phyloP scores from a whole-genome alignment of 768 basidiomycete species.

The Phylloporus scabripes region DNA sequence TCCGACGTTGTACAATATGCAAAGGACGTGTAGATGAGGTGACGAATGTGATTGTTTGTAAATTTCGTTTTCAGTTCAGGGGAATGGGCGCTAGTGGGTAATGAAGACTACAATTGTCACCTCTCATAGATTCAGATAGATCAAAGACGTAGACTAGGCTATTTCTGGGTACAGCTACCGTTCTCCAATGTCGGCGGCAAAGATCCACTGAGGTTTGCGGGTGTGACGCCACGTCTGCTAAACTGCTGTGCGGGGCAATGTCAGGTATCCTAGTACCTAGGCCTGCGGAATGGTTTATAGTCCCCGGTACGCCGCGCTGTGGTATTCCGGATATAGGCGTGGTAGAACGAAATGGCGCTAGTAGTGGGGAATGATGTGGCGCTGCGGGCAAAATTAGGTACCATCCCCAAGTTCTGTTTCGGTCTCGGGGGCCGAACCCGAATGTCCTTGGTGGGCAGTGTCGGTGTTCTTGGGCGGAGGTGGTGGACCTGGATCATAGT shows the following conservation, averaged over 20 bases:
- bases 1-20: not conserved
- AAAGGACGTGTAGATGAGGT: not conserved
- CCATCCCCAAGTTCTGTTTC: not conserved
- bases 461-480: constrained; percentile 36
- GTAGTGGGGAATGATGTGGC: not conserved
- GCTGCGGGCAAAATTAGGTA: not conserved
- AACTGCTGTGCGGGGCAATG: not conserved
- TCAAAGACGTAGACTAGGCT: not conserved
- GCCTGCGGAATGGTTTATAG: not conserved
- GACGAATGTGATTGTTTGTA: no score
- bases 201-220: not conserved
- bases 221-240: not conserved
- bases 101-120: not conserved
- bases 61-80: not conserved
- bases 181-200: not conserved
- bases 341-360: not conserved
- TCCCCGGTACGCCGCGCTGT: not conserved
- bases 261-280: not conserved
- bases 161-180: not conserved
- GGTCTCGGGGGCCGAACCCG: not conserved
- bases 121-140: not conserved
- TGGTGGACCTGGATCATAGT: constrained; percentile 68
- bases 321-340: not conserved
- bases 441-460: constrained; percentile 1
- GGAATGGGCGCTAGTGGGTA: not conserved